Percentiles rank a stretch among this genome's conserved stretches.
These are phyloP conservation scores for Leccinum uliginosum DNA, from an alignment of 768 basidiomycete genomes.

Conservation along the genomic window DNA sequence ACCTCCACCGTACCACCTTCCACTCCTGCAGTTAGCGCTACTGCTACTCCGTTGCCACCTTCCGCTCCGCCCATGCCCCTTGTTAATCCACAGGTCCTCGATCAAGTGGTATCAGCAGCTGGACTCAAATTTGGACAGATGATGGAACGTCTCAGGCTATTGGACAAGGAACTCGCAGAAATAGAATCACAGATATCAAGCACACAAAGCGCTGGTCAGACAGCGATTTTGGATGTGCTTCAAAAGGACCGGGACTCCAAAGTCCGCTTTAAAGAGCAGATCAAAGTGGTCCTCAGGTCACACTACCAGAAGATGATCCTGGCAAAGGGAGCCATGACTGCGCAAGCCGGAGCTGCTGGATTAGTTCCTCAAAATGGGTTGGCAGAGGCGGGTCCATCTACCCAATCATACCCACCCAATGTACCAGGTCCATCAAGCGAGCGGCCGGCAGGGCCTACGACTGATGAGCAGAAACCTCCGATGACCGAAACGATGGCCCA, in stretches of 20 bases:
- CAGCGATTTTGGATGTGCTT: constrained; percentile 7
- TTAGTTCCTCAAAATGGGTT: constrained; percentile 1
- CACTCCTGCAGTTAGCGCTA: constrained; percentile 7
- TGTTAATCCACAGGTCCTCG: constrained; percentile 9
- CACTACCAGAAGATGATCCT: constrained; percentile 13
- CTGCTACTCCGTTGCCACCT: constrained; percentile 4
- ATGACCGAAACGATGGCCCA: constrained; percentile 24
- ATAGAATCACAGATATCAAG: constrained; percentile 15
- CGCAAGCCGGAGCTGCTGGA: constrained; percentile 4
- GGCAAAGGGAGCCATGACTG: constrained; percentile 10
- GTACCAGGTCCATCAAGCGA: constrained; percentile 2
- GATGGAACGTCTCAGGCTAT: constrained; percentile 17
- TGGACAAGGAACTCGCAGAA: constrained; percentile 15
- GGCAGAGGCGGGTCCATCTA: constrained; percentile 9
- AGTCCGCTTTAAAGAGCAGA: background rate
- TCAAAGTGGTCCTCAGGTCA: constrained; percentile 13
- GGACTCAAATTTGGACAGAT: constrained; percentile 19
- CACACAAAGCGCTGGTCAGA: constrained; percentile 18
- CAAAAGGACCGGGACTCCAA: constrained; percentile 10
- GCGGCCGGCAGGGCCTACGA: background rate
- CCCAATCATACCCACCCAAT: constrained; percentile 9
- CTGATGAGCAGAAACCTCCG: constrained; percentile 24
- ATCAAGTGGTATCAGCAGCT: constrained; percentile 9
- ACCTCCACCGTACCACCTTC: constrained; percentile 2
- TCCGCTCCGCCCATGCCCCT: constrained; percentile 4